Percentiles rank a stretch among this genome's conserved stretches.
phyloP scores from a whole-genome alignment of 78 protist genomes.

The Chrysochromulina parva region DNA sequence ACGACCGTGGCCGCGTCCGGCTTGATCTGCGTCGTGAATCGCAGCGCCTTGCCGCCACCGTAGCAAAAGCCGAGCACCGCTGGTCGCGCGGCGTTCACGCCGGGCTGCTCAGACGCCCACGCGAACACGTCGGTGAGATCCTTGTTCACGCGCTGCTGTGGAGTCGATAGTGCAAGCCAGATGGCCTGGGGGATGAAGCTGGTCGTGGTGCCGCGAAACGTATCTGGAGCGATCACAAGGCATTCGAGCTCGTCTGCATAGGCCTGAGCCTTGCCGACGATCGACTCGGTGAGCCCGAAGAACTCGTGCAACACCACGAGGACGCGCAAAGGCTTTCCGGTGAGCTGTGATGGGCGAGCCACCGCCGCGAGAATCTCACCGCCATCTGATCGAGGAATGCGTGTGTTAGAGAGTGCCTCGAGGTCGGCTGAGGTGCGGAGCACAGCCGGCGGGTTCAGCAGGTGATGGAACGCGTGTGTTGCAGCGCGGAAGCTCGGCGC shows the following conservation, averaged over 20 bases:
- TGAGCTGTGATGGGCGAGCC: background rate
- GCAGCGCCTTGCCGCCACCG: constrained; percentile 31
- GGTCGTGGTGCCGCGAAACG: constrained; percentile 9
- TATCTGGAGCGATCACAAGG: background rate
- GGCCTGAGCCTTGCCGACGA: constrained; percentile 2
- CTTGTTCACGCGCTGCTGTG: constrained; percentile 10
- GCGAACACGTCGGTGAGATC: background rate
- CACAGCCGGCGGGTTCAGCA: too few species aligned
- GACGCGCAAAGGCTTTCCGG: background rate
- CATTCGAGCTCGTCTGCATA: constrained; percentile 1
- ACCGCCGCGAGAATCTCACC: background rate
- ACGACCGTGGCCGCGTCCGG: constrained; percentile 23
- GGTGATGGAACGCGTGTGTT: too few species aligned
- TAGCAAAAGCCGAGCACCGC: constrained; percentile 38
- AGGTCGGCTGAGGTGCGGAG: background rate
- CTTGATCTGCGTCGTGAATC: background rate
- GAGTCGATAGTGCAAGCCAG: constrained; percentile 32
- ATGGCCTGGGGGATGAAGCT: constrained; percentile 23
- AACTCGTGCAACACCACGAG: constrained; percentile 20
- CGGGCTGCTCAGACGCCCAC: background rate
- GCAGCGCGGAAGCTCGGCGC: too few species aligned
- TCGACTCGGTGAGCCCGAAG: background rate
- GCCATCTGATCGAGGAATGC: background rate
- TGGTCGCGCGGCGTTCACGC: background rate
- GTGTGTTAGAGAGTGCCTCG: background rate